A percentile compares a stretch with the other conserved stretches of the same genome.
phyloP scores from a whole-genome alignment of 2,329 filamentous ascomycete species.

The Calonectria hongkongensis region DNA sequence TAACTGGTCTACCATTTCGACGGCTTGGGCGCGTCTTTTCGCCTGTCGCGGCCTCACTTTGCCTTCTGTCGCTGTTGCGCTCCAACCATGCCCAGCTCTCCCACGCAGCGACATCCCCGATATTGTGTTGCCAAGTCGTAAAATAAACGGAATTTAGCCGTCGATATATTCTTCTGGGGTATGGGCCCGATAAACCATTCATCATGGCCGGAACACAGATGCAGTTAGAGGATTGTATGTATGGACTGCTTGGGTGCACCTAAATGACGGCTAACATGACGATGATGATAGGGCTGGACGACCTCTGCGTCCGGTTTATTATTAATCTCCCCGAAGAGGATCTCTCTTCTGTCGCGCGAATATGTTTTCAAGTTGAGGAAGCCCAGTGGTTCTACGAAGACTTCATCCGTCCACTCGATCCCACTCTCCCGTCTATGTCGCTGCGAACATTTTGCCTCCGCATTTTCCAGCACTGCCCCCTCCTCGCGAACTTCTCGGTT shows the following conservation, averaged over 20 bases:
- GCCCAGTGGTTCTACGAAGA: constrained; percentile 99
- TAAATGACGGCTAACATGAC: constrained; percentile 50
- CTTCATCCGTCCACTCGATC: constrained; percentile 94
- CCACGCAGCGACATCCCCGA: constrained; percentile 55
- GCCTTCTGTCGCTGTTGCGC: constrained; percentile 50
- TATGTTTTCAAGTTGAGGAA: constrained; percentile 99
- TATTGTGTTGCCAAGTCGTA: constrained; percentile 58
- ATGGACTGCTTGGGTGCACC: constrained; percentile 37
- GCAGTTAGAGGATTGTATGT: constrained; percentile 91
- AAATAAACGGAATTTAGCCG: constrained; percentile 43
- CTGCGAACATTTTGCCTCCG: constrained; percentile 90
- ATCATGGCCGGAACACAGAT: constrained; percentile 86
- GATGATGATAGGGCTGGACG: constrained; percentile 85
- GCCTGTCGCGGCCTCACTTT: constrained; percentile 51
- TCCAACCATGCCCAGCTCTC: constrained; percentile 59
- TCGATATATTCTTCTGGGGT: constrained; percentile 46
- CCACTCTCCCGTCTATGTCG: constrained; percentile 88
- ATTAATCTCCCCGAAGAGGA: constrained; percentile 97
- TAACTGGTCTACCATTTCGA: constrained; percentile 44
- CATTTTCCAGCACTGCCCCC: constrained; percentile 95
- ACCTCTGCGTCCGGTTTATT: constrained; percentile 97
- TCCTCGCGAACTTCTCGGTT: constrained; percentile 87
- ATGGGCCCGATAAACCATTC: constrained; percentile 62
- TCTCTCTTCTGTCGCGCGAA: constrained; percentile 90
- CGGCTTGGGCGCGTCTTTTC: constrained; percentile 55